Evolutionary conservation across 1,139 yeast species (phyloP).

Genomic region (Spathaspora sp.): DNA sequence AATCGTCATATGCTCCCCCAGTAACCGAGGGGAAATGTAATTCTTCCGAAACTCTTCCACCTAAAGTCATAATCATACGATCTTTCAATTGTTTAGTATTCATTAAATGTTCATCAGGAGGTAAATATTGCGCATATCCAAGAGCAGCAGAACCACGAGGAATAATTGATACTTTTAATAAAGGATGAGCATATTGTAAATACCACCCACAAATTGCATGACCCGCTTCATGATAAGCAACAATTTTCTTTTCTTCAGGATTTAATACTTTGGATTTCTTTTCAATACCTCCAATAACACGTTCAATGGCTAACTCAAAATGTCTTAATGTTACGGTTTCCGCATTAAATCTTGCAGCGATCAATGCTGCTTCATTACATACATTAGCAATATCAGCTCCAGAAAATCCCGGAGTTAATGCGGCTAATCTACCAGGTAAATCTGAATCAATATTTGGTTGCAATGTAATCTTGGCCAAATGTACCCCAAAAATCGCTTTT

Average conservation of each 20-base stretch:
- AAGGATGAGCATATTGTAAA: constrained; percentile 84
- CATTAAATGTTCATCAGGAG: constrained; percentile 86
- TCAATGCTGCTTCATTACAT: constrained; percentile 94
- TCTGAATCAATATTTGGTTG: constrained; percentile 37
- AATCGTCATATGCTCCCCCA: constrained; percentile 94
- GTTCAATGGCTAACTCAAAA: constrained; percentile 94
- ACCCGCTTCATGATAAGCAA: constrained; percentile 98
- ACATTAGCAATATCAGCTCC: constrained; percentile 99
- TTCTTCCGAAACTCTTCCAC: constrained; percentile 96
- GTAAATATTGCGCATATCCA: constrained; percentile 97
- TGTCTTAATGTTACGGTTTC: constrained; percentile 69
- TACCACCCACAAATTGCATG: constrained; percentile 99
- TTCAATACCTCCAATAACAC: constrained; percentile 95
- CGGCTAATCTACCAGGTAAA: constrained; percentile 85
- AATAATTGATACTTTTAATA: constrained; percentile 90
- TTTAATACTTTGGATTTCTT: constrained; percentile 82
- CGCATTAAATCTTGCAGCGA: constrained; percentile 85
- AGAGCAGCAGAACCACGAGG: constrained; percentile 97
- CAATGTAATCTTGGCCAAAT: constrained; percentile 66
- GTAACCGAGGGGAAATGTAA: constrained; percentile 86
- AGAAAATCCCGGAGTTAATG: constrained; percentile 94
- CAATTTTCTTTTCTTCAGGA: constrained; percentile 81
- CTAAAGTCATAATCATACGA: constrained; percentile 95
- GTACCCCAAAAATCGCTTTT: constrained; percentile 86
- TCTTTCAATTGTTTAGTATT: constrained; percentile 78